Evolutionary conservation across 164 flowering plant genomes (phyloP).

Genomic region (Berberis thunbergii): DNA sequence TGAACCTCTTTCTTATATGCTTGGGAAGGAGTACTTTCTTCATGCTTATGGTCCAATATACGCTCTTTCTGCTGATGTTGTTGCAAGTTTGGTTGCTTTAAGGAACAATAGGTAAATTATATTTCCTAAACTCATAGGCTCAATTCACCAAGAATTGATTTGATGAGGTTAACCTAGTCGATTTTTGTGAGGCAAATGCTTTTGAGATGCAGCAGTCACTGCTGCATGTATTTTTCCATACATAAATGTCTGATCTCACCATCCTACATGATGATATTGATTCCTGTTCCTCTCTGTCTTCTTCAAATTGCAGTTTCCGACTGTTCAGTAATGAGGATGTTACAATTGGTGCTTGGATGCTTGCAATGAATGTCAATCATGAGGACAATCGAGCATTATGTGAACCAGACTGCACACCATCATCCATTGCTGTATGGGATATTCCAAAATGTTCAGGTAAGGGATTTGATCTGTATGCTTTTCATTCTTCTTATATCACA

Average conservation of each 20-base stretch:
- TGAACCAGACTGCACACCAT: conserved; percentile 49
- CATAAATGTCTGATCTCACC: too few relatives aligned
- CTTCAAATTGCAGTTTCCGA: conserved; percentile 52
- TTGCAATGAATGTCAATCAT: conserved; percentile 95
- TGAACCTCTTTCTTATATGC: conserved; percentile 67
- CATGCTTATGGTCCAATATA: conserved; percentile 98
- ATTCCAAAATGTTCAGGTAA: conserved; percentile 93
- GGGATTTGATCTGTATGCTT: conserved; percentile 2
- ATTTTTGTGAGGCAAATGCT: too few relatives aligned
- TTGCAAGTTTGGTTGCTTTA: conserved; percentile 72
- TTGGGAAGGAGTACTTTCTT: conserved; percentile 87
- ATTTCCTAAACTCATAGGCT: neutral
- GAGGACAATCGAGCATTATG: conserved; percentile 65
- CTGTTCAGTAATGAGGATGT: conserved; percentile 99
- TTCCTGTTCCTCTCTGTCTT: neutral
- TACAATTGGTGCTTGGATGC: conserved; percentile 98
- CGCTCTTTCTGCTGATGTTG: conserved; percentile 95
- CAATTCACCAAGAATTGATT: too few relatives aligned
- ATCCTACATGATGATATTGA: too few relatives aligned
- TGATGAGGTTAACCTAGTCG: too few relatives aligned
- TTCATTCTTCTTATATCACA: neutral
- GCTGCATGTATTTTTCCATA: too few relatives aligned
- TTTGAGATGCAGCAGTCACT: neutral
- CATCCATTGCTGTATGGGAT: conserved; percentile 95
- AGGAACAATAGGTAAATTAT: conserved; percentile 63